Percentiles rank a stretch among this genome's conserved stretches.
These are phyloP conservation scores for Wickerhamomyces hampshirensis DNA, from an alignment of 805 yeast species.

Conservation along the genomic window DNA sequence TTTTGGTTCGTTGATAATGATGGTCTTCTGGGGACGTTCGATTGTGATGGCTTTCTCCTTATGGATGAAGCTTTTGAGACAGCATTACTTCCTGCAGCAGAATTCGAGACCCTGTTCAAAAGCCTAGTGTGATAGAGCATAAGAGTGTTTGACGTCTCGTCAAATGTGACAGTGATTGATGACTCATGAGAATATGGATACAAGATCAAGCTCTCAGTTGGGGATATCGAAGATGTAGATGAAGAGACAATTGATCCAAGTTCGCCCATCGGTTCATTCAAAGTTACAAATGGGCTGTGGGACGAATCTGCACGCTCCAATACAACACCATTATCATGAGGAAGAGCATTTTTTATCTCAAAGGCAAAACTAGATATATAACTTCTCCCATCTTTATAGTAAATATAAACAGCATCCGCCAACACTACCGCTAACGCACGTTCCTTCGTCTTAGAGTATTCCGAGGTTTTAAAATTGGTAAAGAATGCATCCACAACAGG, in stretches of 20 bases:
- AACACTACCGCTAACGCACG: slow-evolving; percentile 51
- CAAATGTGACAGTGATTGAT: slow-evolving; percentile 52
- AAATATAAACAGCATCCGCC: slow-evolving; percentile 56
- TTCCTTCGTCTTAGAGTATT: slow-evolving; percentile 8
- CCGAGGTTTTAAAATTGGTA: slow-evolving; percentile 39
- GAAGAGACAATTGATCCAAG: slow-evolving; percentile 69
- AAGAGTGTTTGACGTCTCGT: slow-evolving; percentile 39
- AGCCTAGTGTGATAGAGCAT: slow-evolving; percentile 54
- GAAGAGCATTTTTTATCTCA: slow-evolving; percentile 50
- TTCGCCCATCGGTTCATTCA: slow-evolving; percentile 72
- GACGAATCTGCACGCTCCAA: slow-evolving; percentile 41
- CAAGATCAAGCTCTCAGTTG: slow-evolving; percentile 49
- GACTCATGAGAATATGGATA: slow-evolving; percentile 43
- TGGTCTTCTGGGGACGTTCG: slow-evolving; percentile 17
- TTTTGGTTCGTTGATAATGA: slow-evolving; percentile 4
- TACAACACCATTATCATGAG: slow-evolving; percentile 64
- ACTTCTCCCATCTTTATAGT: slow-evolving; percentile 53
- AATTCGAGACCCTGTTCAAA: slow-evolving; percentile 22
- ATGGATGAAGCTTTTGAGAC: slow-evolving; percentile 1
- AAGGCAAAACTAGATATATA: slow-evolving; percentile 69
- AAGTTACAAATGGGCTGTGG: slow-evolving; percentile 44
- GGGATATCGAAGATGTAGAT: slow-evolving; percentile 58
- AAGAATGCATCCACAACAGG: slow-evolving; percentile 57
- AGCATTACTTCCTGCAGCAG: not conserved
- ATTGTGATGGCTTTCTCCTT: slow-evolving; percentile 20